Evolutionary conservation across 1,284 basidiomycete genomes (phyloP).

Genomic region (Thecaphora frezii): DNA sequence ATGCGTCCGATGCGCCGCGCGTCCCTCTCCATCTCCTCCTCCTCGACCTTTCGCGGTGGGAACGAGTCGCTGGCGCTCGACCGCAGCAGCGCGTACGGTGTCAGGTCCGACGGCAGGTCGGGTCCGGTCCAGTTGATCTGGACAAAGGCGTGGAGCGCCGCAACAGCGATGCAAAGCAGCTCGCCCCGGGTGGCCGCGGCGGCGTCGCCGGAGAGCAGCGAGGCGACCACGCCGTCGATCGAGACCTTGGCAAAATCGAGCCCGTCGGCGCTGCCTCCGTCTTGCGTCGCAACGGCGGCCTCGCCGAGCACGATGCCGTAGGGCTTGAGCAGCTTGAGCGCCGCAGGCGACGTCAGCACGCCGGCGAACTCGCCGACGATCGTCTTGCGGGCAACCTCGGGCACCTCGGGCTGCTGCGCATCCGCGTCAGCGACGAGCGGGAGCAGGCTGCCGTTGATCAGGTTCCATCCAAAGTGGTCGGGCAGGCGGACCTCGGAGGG

Average conservation of each 20-base stretch:
- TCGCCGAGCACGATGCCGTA: slow-evolving; percentile 18
- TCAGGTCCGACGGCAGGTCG: slow-evolving; percentile 65
- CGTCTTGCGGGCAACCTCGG: slow-evolving; percentile 42
- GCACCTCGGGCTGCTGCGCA: slow-evolving; percentile 4
- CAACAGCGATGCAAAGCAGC: slow-evolving; percentile 70
- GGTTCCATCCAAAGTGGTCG: slow-evolving; percentile 29
- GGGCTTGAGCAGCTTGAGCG: slow-evolving; percentile 41
- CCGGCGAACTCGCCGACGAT: slow-evolving; percentile 58
- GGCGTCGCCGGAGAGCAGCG: slow-evolving; percentile 5
- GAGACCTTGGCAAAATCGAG: not conserved
- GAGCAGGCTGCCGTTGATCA: slow-evolving; percentile 29
- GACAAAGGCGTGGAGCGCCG: slow-evolving; percentile 83
- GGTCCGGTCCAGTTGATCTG: slow-evolving; percentile 98
- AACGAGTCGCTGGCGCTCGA: slow-evolving; percentile 56
- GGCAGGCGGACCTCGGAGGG: not conserved
- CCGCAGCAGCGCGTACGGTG: slow-evolving; percentile 57
- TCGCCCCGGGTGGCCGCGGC: slow-evolving; percentile 6
- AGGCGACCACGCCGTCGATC: slow-evolving; percentile 6
- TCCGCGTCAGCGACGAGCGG: slow-evolving; percentile 11
- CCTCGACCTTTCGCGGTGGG: slow-evolving; percentile 65
- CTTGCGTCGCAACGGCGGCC: slow-evolving; percentile 10
- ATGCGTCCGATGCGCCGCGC: slow-evolving; percentile 22
- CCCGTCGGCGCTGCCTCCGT: not conserved
- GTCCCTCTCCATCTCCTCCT: slow-evolving; percentile 52
- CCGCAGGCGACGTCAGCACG: slow-evolving; percentile 50